Evolutionary conservation across 192 early-diverging fungal species (phyloP).

Genomic region (Thoreauomyces humboldtii): DNA sequence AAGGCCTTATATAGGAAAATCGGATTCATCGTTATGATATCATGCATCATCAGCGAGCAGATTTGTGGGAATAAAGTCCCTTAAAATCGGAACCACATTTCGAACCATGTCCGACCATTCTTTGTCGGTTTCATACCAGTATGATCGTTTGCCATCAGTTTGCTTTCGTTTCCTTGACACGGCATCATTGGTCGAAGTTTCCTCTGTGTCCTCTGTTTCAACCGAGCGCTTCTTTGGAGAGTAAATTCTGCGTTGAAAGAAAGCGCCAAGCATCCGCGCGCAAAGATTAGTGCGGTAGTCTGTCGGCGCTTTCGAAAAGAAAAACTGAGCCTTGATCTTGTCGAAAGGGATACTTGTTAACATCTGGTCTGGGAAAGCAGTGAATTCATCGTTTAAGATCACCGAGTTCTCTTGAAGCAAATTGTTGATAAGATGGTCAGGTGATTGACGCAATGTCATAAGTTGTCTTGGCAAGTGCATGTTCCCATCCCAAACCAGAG

Average conservation of each 20-base stretch:
- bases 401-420: slow-evolving; percentile 1
- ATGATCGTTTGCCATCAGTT: too few species aligned
- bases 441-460: not conserved
- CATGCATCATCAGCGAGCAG: too few species aligned
- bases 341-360: slow-evolving; percentile 5
- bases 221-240: too few species aligned
- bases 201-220: too few species aligned
- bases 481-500: not conserved
- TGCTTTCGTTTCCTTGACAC: too few species aligned
- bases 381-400: not conserved
- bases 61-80: too few species aligned
- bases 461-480: not conserved
- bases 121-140: too few species aligned
- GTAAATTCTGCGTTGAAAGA: not conserved
- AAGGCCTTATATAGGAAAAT: too few species aligned
- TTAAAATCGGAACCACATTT: too few species aligned
- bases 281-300: not conserved
- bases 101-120: too few species aligned
- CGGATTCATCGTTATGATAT: too few species aligned
- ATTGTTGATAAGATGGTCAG: not conserved
- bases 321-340: not conserved
- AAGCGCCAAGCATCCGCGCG: slow-evolving; percentile 1
- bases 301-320: not conserved
- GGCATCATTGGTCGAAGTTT: too few species aligned
- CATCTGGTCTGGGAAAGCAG: slow-evolving; percentile 4